Evolutionary conservation across 805 yeast genomes (phyloP).

Genomic region (Spathaspora arborariae): DNA sequence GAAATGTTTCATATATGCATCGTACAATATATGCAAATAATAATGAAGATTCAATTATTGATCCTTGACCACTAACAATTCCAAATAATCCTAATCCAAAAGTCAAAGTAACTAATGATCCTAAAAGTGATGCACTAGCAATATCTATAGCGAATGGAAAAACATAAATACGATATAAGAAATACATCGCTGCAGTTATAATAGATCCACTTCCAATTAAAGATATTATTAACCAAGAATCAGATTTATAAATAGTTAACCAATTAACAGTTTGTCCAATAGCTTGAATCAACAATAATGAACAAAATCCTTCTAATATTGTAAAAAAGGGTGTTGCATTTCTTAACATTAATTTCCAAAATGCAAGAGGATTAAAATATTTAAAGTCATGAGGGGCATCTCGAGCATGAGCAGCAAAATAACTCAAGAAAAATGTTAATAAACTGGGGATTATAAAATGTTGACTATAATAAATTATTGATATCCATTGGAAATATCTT

Average conservation of each 20-base stretch:
- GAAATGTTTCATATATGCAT: conserved; percentile 89
- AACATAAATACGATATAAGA: conserved; percentile 78
- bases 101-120: conserved; percentile 77
- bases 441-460: conserved; percentile 80
- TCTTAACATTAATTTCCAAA: conserved; percentile 70
- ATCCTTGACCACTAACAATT: conserved; percentile 75
- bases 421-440: conserved; percentile 61
- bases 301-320: conserved; percentile 87
- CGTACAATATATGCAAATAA: conserved; percentile 89
- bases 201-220: conserved; percentile 70
- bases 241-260: conserved; percentile 61
- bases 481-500: conserved; percentile 41
- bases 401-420: conserved; percentile 27
- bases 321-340: conserved; percentile 90
- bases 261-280: conserved; percentile 78
- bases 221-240: conserved; percentile 73
- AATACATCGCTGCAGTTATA: conserved; percentile 72
- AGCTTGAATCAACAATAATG: conserved; percentile 87
- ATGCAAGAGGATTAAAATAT: conserved; percentile 30
- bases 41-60: conserved; percentile 85
- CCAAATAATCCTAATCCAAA: conserved; percentile 77
- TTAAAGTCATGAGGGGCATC: background rate
- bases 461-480: conserved; percentile 69
- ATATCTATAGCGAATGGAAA: conserved; percentile 69
- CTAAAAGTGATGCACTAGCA: conserved; percentile 76